Conservation (phyloP, 2,329 filamentous ascomycete species). For the Remersonia thermophila region DNA sequence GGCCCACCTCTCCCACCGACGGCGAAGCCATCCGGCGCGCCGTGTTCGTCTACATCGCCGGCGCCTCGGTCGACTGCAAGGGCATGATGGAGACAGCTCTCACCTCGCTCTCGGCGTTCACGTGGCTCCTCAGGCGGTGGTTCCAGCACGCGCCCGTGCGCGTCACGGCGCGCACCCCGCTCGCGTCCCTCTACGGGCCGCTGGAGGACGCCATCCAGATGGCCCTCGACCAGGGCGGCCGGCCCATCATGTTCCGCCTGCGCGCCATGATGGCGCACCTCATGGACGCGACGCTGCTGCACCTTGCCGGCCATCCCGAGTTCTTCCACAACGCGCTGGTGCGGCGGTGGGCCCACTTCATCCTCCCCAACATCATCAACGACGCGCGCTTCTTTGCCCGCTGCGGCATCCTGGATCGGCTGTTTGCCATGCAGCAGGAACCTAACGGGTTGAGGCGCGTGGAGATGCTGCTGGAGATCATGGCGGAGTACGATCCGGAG, state of each 20-base stretch:
- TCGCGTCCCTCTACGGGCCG: constrained; percentile 13
- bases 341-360: background rate
- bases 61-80: constrained; percentile 14
- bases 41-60: constrained; percentile 19
- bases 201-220: constrained; percentile 15
- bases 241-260: constrained; percentile 10
- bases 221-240: constrained; percentile 18
- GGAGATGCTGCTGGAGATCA: no score
- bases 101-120: constrained; percentile 42
- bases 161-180: constrained; percentile 6
- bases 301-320: constrained; percentile 12
- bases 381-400: no score
- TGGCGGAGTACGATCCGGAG: no score
- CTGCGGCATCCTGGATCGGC: no score
- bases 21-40: constrained; percentile 14
- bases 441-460: no score
- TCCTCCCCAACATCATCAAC: background rate
- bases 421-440: no score
- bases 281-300: constrained; percentile 15
- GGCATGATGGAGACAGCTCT: constrained; percentile 28
- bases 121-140: constrained; percentile 31
- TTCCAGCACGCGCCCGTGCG: constrained; percentile 4
- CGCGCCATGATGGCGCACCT: constrained; percentile 18
- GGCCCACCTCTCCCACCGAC: constrained; percentile 3
- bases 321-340: constrained; percentile 13